These are phyloP conservation scores for Pyricularia sp. DNA, from an alignment of 2,329 filamentous ascomycete genomes.

Conservation along the genomic window DNA sequence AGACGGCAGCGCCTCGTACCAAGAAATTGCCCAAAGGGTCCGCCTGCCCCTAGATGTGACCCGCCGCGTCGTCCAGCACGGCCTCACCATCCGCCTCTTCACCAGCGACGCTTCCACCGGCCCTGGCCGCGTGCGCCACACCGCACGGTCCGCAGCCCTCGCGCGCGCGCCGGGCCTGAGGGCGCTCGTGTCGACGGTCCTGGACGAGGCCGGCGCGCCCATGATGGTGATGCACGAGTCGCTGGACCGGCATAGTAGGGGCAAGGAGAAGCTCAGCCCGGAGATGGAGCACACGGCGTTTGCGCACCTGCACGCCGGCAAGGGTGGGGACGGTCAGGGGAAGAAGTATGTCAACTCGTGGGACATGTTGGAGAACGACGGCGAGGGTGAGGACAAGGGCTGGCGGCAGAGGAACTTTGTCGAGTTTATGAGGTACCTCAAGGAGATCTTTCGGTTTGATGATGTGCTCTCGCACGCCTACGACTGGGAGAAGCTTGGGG, in stretches of 20 bases:
- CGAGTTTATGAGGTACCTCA: constrained; percentile 28
- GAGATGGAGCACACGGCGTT: constrained; percentile 27
- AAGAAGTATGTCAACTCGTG: constrained; percentile 22
- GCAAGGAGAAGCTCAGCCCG: constrained; percentile 20
- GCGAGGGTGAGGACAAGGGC: constrained; percentile 25
- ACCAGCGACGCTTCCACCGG: constrained; percentile 11
- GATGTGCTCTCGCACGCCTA: constrained; percentile 20
- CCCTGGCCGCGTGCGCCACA: constrained; percentile 21
- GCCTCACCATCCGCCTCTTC: constrained; percentile 24
- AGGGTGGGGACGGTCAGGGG: constrained; percentile 18
- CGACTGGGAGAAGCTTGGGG: constrained; percentile 25
- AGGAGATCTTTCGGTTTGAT: constrained; percentile 22
- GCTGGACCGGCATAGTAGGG: constrained; percentile 21
- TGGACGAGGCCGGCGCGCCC: constrained; percentile 4
- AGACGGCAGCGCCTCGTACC: constrained; percentile 31
- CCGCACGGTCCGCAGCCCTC: constrained; percentile 27
- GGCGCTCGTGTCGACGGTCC: constrained; percentile 4
- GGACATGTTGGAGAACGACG: constrained; percentile 30
- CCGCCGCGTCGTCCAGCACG: constrained; percentile 27
- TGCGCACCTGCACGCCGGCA: constrained; percentile 14
- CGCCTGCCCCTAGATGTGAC: constrained; percentile 28
- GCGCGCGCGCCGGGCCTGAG: constrained; percentile 9
- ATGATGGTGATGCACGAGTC: constrained; percentile 13
- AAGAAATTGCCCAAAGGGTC: constrained; percentile 26
- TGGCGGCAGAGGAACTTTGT: constrained; percentile 29